Conservation (phyloP, 257 asterid genomes). For the Ocimum tenuiflorum region DNA sequence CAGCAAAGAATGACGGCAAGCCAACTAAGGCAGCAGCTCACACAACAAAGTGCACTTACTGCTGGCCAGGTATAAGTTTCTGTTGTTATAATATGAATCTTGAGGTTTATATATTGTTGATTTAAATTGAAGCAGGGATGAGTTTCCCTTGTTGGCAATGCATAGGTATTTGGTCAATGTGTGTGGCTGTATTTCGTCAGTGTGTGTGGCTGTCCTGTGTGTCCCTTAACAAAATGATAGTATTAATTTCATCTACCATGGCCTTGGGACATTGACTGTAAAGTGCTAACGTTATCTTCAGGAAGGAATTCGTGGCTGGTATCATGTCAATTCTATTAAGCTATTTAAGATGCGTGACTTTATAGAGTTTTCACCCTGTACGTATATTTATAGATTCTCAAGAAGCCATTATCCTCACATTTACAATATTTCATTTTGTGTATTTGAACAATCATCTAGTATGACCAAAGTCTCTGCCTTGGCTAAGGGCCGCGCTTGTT, state of each 20-base stretch:
- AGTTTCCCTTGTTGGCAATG: background rate
- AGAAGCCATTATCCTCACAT: background rate
- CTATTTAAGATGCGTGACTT: background rate
- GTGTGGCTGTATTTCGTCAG: background rate
- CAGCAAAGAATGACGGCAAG: constrained; percentile 51
- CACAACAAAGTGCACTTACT: constrained; percentile 64
- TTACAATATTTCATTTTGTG: background rate
- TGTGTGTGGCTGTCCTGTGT: background rate
- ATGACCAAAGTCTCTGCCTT: too few relatives aligned
- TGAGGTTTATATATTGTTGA: constrained; percentile 8
- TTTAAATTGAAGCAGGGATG: background rate
- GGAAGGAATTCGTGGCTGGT: too few relatives aligned
- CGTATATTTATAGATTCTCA: background rate
- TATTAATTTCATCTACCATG: constrained; percentile 1
- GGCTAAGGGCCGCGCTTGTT: too few relatives aligned
- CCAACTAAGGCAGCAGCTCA: constrained; percentile 69
- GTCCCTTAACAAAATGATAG: background rate
- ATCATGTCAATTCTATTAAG: too few relatives aligned
- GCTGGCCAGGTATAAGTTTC: constrained; percentile 51
- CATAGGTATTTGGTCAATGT: background rate
- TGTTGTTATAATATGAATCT: background rate
- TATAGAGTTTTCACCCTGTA: background rate
- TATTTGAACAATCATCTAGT: background rate
- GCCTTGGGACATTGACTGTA: too few relatives aligned
- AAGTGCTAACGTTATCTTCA: too few relatives aligned